A percentile compares a stretch with the other conserved stretches of the same genome.
These are phyloP conservation scores for Colletotrichum eremochloae DNA, from an alignment of 2,329 filamentous ascomycete species.

Conservation along the genomic window DNA sequence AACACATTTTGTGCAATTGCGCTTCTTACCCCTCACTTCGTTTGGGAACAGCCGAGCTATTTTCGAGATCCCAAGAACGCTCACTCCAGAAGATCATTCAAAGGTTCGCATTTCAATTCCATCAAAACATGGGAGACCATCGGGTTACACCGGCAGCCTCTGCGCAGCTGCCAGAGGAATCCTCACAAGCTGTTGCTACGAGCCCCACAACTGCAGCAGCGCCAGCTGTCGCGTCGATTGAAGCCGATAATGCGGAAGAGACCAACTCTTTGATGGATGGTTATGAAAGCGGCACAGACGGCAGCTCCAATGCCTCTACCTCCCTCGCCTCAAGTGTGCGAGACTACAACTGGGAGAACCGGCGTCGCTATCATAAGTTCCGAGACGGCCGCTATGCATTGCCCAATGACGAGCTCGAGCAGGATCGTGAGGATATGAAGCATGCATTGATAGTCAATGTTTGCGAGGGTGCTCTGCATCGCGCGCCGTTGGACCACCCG, in stretches of 20 bases:
- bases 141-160: neutral
- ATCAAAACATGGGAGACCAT: neutral
- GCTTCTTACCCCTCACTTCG: neutral
- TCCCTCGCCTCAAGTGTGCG: conserved; percentile 53
- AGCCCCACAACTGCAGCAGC: neutral
- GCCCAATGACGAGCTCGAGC: conserved; percentile 48
- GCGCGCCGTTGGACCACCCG: conserved; percentile 53
- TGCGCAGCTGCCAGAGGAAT: neutral
- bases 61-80: neutral
- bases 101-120: neutral
- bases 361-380: conserved; percentile 57
- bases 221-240: neutral
- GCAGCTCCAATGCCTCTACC: conserved; percentile 42
- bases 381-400: conserved; percentile 54
- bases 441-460: conserved; percentile 55
- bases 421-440: conserved; percentile 51
- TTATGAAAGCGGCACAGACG: conserved; percentile 43
- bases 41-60: neutral
- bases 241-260: neutral
- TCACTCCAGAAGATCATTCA: neutral
- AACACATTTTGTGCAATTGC: no score
- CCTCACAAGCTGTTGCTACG: neutral
- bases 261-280: neutral
- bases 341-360: conserved; percentile 58
- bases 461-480: conserved; percentile 54